Percentiles rank a stretch among this genome's conserved stretches.
Conservation (phyloP, 768 basidiomycete species). For the Boletus tomentosulus region DNA sequence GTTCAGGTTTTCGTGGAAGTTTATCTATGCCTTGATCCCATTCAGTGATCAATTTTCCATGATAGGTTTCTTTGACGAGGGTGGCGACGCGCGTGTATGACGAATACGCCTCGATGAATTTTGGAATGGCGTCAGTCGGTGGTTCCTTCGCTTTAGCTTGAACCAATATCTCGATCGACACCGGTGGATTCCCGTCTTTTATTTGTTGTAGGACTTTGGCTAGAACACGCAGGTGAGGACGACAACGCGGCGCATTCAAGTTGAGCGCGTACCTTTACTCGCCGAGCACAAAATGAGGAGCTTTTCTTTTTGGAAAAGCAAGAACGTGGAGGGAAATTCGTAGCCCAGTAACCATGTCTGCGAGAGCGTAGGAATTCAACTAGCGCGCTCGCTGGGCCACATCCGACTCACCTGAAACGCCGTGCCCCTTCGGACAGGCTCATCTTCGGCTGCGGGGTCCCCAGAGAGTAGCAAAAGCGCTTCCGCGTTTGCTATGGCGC, state of each 20-base stretch:
- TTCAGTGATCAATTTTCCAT: constrained; percentile 82
- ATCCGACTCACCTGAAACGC: constrained; percentile 72
- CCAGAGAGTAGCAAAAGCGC: constrained; percentile 71
- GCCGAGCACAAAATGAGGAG: constrained; percentile 80
- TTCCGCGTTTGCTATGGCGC: constrained; percentile 62
- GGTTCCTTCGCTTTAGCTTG: constrained; percentile 80
- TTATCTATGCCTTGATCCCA: constrained; percentile 69
- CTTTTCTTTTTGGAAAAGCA: constrained; percentile 76
- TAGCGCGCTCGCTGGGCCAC: neutral
- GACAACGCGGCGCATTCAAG: constrained; percentile 2
- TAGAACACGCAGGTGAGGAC: constrained; percentile 30
- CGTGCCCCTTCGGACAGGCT: constrained; percentile 85
- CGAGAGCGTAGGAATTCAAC: constrained; percentile 4
- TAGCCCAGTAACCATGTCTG: constrained; percentile 97
- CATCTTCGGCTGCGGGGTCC: constrained; percentile 80
- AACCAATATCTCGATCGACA: constrained; percentile 72
- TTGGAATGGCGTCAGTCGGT: constrained; percentile 67
- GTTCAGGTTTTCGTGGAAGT: constrained; percentile 59
- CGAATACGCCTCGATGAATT: constrained; percentile 61
- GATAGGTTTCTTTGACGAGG: constrained; percentile 76
- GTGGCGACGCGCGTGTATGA: constrained; percentile 64
- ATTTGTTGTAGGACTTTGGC: constrained; percentile 86
- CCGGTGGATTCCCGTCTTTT: constrained; percentile 46
- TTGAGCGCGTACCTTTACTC: constrained; percentile 64
- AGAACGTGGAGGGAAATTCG: constrained; percentile 93